Conservation (phyloP, 2,329 filamentous ascomycete species). For the Clarireedia hainanense region DNA sequence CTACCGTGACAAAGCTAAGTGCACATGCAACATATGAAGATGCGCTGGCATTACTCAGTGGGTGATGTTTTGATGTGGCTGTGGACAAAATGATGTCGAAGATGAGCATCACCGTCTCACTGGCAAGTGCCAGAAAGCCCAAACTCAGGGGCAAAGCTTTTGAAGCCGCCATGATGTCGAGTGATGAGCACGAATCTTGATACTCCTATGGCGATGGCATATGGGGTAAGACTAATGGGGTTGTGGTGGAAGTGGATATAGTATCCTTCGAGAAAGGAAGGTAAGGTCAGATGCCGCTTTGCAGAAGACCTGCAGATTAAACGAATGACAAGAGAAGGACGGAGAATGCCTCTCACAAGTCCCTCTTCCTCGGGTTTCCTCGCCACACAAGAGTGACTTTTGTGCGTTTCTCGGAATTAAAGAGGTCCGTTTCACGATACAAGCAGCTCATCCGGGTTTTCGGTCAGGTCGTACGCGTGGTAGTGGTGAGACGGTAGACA, state of each 20-base stretch:
- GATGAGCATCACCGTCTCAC: slow-evolving; percentile 22
- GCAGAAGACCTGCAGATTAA: not conserved
- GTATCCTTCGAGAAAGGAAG: not conserved
- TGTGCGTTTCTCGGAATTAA: not conserved
- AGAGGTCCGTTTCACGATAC: not conserved
- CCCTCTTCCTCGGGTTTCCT: not conserved
- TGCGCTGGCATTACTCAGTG: slow-evolving; percentile 10
- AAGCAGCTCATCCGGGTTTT: not conserved
- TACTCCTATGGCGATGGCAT: not conserved
- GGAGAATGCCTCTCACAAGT: not conserved
- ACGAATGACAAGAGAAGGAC: not conserved
- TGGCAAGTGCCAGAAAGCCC: slow-evolving; percentile 24
- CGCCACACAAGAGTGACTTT: not conserved
- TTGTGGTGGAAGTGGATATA: not conserved
- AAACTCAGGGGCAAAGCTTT: slow-evolving; percentile 20
- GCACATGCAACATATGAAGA: slow-evolving; percentile 24
- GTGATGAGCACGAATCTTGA: not conserved
- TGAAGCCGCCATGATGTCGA: slow-evolving; percentile 18
- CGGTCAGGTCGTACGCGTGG: not conserved
- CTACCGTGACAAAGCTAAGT: slow-evolving; percentile 17
- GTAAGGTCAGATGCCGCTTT: not conserved
- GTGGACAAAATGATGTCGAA: slow-evolving; percentile 27
- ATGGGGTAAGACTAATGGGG: not conserved
- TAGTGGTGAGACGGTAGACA: not conserved
- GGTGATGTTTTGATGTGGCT: slow-evolving; percentile 14